phyloP scores from a whole-genome alignment of 2,329 filamentous ascomycete species.

The Paecilomyces niveus region DNA sequence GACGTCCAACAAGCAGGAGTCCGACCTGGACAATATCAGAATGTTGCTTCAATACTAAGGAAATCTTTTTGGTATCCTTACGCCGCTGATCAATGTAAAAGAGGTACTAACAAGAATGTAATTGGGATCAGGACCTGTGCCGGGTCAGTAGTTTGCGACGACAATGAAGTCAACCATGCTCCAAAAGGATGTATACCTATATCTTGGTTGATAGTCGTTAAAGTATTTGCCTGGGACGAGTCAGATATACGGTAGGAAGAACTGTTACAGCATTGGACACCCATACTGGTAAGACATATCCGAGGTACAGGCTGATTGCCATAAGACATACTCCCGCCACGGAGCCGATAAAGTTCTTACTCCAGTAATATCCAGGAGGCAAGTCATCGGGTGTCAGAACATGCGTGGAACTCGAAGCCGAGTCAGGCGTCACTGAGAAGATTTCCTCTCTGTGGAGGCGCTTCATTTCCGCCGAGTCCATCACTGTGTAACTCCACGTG shows the following conservation, averaged over 20 bases:
- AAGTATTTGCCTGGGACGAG: slow-evolving; percentile 8
- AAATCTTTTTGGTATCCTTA: background rate
- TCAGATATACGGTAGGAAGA: background rate
- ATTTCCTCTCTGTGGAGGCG: background rate
- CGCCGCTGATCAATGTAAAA: slow-evolving; percentile 17
- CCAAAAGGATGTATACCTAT: slow-evolving; percentile 8
- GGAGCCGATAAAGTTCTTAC: slow-evolving; percentile 13
- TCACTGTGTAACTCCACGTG: background rate
- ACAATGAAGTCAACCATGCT: background rate
- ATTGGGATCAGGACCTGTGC: slow-evolving; percentile 15
- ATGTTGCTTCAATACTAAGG: background rate
- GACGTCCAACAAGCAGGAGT: slow-evolving; percentile 24
- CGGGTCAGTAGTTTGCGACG: background rate
- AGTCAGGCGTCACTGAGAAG: background rate
- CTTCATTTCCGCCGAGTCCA: background rate
- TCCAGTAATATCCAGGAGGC: slow-evolving; percentile 10
- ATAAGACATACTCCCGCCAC: slow-evolving; percentile 9
- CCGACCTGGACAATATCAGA: slow-evolving; percentile 10
- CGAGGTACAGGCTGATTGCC: slow-evolving; percentile 14
- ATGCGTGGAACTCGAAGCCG: background rate
- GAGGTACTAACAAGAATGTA: slow-evolving; percentile 21
- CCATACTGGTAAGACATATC: slow-evolving; percentile 13
- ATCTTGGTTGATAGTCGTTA: slow-evolving; percentile 20
- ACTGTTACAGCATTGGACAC: background rate
- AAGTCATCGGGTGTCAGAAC: slow-evolving; percentile 4